Base-by-base conservation (phyloP, 495 filamentous ascomycete genomes). In the Friedmanniomyces endolithicus region DNA sequence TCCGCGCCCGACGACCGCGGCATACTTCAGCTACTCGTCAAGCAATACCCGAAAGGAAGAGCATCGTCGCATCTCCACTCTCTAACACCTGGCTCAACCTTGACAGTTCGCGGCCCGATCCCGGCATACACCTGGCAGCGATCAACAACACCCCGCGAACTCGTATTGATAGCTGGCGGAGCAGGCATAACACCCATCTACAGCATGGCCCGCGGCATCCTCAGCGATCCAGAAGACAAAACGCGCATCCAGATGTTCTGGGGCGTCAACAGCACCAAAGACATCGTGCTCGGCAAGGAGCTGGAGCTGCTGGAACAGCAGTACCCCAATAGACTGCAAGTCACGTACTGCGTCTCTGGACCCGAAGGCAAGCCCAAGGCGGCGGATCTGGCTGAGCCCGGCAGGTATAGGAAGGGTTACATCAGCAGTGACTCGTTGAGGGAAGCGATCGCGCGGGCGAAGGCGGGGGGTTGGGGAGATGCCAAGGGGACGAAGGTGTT, bases 1-100 rank as follows among this genome's bases (percentile, higher is more conserved):
- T 80, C 71, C 60, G 62, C 71, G 22, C 40, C 31, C 45, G 58
- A 55, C 33, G 41, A 55, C n/a, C 50, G 41, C 33, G 62, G 62
- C 31, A 33, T 53, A 17, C 55, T 64, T 1, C 41, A 61, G 40
- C 56, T 86, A 1, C 71, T 83, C 52, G 74, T 86, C 4, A 86
- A 85, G 64, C 69, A 72, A 48, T 86, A 86, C 64, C 80, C 81
- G 6, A 66, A 75, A 48, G 81, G 81, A 51, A 79, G 78, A 68
- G 74, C 75, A 54, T 81, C 77, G 65, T 70, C 68, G 0, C 73
- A 85, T 56, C 57, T 86, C 14, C 83, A 86, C 69, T 75, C 73
- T 14, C 68, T 86, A 7, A 57, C 71, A 24, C 80, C 81, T 1
- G 83, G 83, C 14, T 74, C 82, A 56, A 72, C 67, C 3, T 67